These are phyloP conservation scores for Blastobotrys malaysiensis DNA, from an alignment of 1,139 yeast genomes.

Conservation along the genomic window DNA sequence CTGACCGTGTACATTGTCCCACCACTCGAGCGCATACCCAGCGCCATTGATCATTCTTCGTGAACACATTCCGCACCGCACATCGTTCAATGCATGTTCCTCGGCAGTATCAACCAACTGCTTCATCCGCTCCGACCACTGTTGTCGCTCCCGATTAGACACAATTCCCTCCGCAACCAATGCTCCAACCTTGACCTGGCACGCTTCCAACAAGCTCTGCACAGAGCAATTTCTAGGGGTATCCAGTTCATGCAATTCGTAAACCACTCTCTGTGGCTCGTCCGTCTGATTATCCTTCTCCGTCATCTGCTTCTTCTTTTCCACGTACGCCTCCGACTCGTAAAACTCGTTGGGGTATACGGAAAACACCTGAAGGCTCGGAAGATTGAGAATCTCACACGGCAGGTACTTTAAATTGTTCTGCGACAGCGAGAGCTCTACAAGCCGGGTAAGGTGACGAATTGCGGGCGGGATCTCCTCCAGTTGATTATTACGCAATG, in stretches of 20 bases:
- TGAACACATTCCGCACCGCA: slow-evolving; percentile 48
- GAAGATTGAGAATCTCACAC: slow-evolving; percentile 45
- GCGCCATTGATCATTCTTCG: slow-evolving; percentile 43
- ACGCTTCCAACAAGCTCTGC: neutral
- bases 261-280: slow-evolving; percentile 2
- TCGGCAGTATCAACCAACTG: neutral
- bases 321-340: slow-evolving; percentile 9
- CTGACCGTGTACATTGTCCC: slow-evolving; percentile 37
- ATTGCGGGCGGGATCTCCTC: slow-evolving; percentile 50
- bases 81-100: neutral
- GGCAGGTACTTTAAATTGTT: slow-evolving; percentile 52
- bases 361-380: slow-evolving; percentile 42
- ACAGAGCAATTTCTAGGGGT: neutral
- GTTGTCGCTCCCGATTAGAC: neutral
- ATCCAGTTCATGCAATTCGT: slow-evolving; percentile 10
- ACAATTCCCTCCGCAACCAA: neutral
- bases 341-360: slow-evolving; percentile 45
- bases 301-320: neutral
- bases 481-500: slow-evolving; percentile 49
- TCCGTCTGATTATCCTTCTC: slow-evolving; percentile 6
- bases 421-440: slow-evolving; percentile 47
- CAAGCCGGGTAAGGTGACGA: slow-evolving; percentile 39
- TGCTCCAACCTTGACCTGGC: neutral
- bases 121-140: neutral
- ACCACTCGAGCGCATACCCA: slow-evolving; percentile 57